Percentiles rank a stretch among this genome's conserved stretches.
Conservation (phyloP, 2,329 filamentous ascomycete genomes). For the Nemania diffusa region DNA sequence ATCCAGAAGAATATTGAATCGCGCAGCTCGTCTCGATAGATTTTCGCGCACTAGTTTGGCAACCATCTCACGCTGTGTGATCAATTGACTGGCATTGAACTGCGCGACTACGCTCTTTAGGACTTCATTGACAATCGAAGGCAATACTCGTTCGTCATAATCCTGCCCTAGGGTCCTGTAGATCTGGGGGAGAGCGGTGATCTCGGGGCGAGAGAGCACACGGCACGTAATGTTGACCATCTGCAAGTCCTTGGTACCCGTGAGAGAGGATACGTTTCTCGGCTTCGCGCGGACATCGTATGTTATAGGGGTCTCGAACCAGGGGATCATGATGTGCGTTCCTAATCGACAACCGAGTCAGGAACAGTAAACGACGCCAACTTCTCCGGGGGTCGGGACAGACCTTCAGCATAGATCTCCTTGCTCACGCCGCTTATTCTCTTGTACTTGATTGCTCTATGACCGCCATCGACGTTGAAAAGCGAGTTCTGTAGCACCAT, state of each 20-base stretch:
- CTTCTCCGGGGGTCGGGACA: slow-evolving; percentile 36
- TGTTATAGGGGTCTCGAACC: slow-evolving; percentile 96
- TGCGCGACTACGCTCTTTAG: slow-evolving; percentile 98
- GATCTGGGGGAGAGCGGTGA: slow-evolving; percentile 92
- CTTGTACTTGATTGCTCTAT: slow-evolving; percentile 98
- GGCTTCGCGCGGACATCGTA: slow-evolving; percentile 99
- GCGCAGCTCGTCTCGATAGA: slow-evolving; percentile 86
- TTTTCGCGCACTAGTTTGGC: slow-evolving; percentile 92
- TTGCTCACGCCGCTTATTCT: slow-evolving; percentile 91
- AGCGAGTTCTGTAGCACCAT: slow-evolving; percentile 69
- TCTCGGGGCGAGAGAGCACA: slow-evolving; percentile 90
- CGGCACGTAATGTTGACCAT: slow-evolving; percentile 99
- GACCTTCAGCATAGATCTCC: slow-evolving; percentile 96
- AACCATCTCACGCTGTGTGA: slow-evolving; percentile 98
- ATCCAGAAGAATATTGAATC: slow-evolving; percentile 97
- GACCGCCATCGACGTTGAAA: slow-evolving; percentile 94
- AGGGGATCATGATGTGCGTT: slow-evolving; percentile 93
- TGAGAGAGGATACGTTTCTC: slow-evolving; percentile 94
- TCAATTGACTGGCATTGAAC: slow-evolving; percentile 98
- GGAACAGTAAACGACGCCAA: background rate
- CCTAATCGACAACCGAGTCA: slow-evolving; percentile 59
- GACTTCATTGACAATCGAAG: slow-evolving; percentile 98
- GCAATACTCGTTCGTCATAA: slow-evolving; percentile 96
- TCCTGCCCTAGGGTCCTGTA: slow-evolving; percentile 95
- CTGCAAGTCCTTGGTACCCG: slow-evolving; percentile 98